Base-by-base conservation (phyloP, 129 eudicot genomes). In the Helianthus tuberosus region DNA sequence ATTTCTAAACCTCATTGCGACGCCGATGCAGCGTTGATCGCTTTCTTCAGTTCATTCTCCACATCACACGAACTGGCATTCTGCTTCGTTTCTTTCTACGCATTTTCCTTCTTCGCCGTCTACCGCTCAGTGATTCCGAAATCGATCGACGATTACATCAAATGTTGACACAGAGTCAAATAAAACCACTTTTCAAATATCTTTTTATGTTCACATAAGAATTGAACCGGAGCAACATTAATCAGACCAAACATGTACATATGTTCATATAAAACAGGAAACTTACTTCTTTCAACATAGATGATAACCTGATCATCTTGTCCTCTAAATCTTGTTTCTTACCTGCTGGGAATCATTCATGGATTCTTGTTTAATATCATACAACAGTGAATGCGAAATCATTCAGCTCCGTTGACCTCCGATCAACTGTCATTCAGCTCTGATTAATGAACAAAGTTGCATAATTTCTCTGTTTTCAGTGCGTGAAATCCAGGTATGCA, bases 31-130 rank as follows among this genome's bases (percentile, higher is more conserved):
- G 95, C 98, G 81, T 75, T 84, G 36, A 93, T 89, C 16, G 96
- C 98, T 84, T 81, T 88, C 81, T 93, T 92, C 84, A 90, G 69
- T 72, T 93, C 96, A 79, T 80, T 86, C 82, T 93, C 96, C 70
- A 93, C 83, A 68, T 90, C 96, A 29, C 65, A 43, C 23, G 64
- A 48, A 64, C 5, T 39, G 64, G 15, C 81, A 66, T 73, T 79
- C 80, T 84, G 83, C 86, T 85, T 85, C 0, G 58, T 44, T 32
- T 89, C n/a, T n/a, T n/a, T n/a, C 97, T 66, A 54, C 77, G 58
- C 79, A 82, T 64, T 78, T 47, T 50, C 87, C 69, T 78, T 92
- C 84, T 87, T 89, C 54, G 54, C 76, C 80, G 83, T 87, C 96
- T 94, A 87, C 74, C 77, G 78, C 77, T 89, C 94, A 76, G 23